phyloP scores from a whole-genome alignment of 306 rosid species.

The Alnus glutinosa region DNA sequence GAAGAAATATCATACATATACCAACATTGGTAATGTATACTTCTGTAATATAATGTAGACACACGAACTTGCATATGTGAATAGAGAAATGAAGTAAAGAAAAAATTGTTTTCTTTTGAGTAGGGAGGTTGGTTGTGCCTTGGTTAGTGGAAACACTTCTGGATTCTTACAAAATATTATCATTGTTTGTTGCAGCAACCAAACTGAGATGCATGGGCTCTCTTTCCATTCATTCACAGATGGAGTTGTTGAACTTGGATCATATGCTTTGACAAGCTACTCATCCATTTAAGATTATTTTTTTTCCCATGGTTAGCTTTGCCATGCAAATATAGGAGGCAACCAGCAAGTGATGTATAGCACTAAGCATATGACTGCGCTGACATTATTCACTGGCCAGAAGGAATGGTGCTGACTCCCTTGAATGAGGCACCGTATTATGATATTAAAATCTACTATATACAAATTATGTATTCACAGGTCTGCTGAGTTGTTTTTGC shows the following conservation, averaged over 20 bases:
- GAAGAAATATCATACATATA: neutral
- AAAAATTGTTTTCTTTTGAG: neutral
- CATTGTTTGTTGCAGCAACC: conserved; percentile 48
- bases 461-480: conserved; percentile 27
- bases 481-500: conserved; percentile 24
- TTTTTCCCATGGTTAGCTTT: conserved; percentile 11
- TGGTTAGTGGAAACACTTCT: conserved; percentile 6
- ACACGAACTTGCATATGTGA: neutral
- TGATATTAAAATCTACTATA: conserved; percentile 24
- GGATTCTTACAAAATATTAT: conserved; percentile 21
- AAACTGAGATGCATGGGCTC: conserved; percentile 35
- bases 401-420: conserved; percentile 32
- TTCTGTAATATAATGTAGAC: neutral
- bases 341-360: conserved; percentile 30
- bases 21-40: neutral
- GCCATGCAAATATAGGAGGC: conserved; percentile 28
- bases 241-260: conserved; percentile 39
- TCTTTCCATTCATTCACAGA: conserved; percentile 28
- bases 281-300: conserved; percentile 18
- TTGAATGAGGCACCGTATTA: conserved; percentile 30
- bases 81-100: neutral
- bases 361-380: conserved; percentile 16
- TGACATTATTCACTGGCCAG: conserved; percentile 23
- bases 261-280: conserved; percentile 20
- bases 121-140: conserved; percentile 3